phyloP scores from a whole-genome alignment of 768 basidiomycete genomes.

The Crassisporium funariophilum region DNA sequence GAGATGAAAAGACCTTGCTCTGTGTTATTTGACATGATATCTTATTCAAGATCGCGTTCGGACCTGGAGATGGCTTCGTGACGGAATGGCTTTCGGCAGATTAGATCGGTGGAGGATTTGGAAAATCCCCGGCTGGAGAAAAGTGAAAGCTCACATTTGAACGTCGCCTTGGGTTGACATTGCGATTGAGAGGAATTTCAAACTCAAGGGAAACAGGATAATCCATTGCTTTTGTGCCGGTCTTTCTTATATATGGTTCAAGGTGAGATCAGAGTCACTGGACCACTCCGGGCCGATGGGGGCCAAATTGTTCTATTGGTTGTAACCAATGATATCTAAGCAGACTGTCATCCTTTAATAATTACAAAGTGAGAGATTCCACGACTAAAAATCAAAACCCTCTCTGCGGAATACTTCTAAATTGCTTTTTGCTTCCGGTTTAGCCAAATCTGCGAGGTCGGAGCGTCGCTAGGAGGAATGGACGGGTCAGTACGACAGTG shows the following conservation, averaged over 20 bases:
- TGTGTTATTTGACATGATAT: conserved; percentile 75
- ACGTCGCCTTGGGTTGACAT: conserved; percentile 56
- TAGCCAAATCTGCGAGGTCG: conserved; percentile 80
- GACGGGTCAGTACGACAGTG: conserved; percentile 5
- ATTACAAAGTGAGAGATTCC: conserved; percentile 8
- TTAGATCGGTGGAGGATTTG: conserved; percentile 22
- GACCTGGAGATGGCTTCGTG: conserved; percentile 18
- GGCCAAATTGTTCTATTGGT: background rate
- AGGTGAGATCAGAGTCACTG: conserved; percentile 8
- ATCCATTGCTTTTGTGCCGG: background rate
- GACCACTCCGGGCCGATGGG: conserved; percentile 3
- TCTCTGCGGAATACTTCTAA: conserved; percentile 76
- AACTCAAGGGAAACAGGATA: background rate
- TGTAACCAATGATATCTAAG: conserved; percentile 24
- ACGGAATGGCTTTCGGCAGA: conserved; percentile 37
- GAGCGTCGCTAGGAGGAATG: conserved; percentile 60
- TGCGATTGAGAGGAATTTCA: conserved; percentile 10
- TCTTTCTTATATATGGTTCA: conserved; percentile 12
- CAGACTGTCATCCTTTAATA: conserved; percentile 20
- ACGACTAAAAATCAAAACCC: conserved; percentile 84
- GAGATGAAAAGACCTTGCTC: conserved; percentile 55
- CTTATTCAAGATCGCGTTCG: conserved; percentile 61
- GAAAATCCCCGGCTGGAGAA: background rate
- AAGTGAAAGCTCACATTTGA: conserved; percentile 47
- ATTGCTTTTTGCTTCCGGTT: conserved; percentile 58